Evolutionary conservation across 164 flowering plant species (phyloP).

Genomic region (Berberis vulgaris): DNA sequence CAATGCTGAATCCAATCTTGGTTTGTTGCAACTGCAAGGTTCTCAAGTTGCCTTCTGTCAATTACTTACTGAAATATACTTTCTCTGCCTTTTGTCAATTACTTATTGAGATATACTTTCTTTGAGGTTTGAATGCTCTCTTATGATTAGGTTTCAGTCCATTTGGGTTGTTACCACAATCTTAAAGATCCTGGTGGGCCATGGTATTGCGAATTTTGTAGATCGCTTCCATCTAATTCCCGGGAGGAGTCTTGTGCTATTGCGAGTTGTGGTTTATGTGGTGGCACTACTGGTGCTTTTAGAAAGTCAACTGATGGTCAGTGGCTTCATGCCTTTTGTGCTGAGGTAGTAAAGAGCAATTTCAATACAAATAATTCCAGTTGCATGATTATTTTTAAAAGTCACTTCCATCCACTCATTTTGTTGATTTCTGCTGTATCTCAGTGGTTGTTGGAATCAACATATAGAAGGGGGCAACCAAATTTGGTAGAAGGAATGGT

Average conservation of each 20-base stretch:
- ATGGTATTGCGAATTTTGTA: slow-evolving; percentile 90
- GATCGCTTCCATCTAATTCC: slow-evolving; percentile 28
- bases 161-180: slow-evolving; percentile 73
- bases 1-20: slow-evolving; percentile 53
- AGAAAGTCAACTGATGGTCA: slow-evolving; percentile 71
- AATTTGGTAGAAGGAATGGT: slow-evolving; percentile 84
- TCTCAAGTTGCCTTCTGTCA: background rate
- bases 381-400: background rate
- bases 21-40: slow-evolving; percentile 96
- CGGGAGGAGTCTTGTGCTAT: slow-evolving; percentile 41
- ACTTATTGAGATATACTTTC: background rate
- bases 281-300: slow-evolving; percentile 81
- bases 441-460: slow-evolving; percentile 83
- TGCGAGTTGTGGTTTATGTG: slow-evolving; percentile 79
- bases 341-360: slow-evolving; percentile 52
- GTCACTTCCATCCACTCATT: background rate
- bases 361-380: background rate
- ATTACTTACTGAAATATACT: background rate
- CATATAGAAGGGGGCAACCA: slow-evolving; percentile 80
- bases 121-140: slow-evolving; percentile 5
- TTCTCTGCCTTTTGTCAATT: background rate
- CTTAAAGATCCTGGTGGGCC: slow-evolving; percentile 66
- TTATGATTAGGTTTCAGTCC: slow-evolving; percentile 71
- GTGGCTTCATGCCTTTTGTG: slow-evolving; percentile 97
- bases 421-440: slow-evolving; percentile 5